phyloP scores from a whole-genome alignment of 2,329 filamentous ascomycete species.

The Apiospora phragmitis region DNA sequence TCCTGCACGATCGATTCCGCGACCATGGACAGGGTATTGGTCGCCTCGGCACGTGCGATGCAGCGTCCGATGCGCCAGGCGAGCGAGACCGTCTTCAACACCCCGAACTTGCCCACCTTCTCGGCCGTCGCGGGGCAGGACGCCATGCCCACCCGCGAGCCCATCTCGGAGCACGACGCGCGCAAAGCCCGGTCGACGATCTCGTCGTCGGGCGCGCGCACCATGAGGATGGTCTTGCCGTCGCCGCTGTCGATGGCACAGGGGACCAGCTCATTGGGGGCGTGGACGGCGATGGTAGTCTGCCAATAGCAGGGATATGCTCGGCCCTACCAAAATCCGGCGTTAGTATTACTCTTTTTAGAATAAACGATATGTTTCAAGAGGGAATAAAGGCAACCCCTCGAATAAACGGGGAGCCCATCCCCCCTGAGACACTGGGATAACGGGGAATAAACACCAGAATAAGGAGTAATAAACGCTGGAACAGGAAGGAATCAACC shows the following conservation, averaged over 20 bases:
- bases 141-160: neutral
- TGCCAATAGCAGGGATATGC: too few species aligned
- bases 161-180: neutral
- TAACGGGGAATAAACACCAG: too few species aligned
- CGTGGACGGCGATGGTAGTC: constrained; percentile 42
- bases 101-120: neutral
- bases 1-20: neutral
- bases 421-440: too few species aligned
- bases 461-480: too few species aligned
- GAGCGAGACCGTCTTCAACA: neutral
- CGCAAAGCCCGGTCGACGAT: neutral
- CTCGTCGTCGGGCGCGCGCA: neutral
- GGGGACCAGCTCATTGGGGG: constrained; percentile 43
- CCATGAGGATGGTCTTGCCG: constrained; percentile 31
- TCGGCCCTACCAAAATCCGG: too few species aligned
- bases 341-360: too few species aligned
- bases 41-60: neutral
- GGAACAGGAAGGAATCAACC: too few species aligned
- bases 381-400: too few species aligned
- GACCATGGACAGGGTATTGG: neutral
- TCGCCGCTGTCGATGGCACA: constrained; percentile 46
- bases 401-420: too few species aligned
- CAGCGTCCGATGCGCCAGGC: neutral
- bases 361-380: too few species aligned
- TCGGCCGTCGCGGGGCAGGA: neutral